These are phyloP conservation scores for Ustilago nuda DNA, from an alignment of 1,284 basidiomycete species.

Conservation along the genomic window DNA sequence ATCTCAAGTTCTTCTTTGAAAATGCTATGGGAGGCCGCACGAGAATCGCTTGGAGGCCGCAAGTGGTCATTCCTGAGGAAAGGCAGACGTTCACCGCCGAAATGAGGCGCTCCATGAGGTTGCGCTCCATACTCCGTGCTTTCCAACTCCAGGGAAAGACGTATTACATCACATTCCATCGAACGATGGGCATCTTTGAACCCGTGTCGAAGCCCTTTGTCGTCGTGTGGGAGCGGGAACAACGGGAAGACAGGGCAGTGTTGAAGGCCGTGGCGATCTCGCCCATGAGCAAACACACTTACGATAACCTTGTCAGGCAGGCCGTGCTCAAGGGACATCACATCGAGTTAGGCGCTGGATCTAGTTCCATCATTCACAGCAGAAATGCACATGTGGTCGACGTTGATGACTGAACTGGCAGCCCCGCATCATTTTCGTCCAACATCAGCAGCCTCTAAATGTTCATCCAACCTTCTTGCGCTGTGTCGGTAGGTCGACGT, in stretches of 20 bases:
- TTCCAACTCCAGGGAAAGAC: not conserved
- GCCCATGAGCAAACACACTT: not conserved
- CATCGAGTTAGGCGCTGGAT: not conserved
- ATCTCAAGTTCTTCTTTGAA: not conserved
- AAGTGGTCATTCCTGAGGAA: not conserved
- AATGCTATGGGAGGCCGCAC: not conserved
- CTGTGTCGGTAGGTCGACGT: too few species aligned
- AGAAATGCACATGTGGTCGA: not conserved
- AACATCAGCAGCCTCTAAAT: too few species aligned
- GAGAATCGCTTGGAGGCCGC: not conserved
- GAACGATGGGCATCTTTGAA: not conserved
- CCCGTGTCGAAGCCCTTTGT: not conserved
- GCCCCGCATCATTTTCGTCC: not conserved
- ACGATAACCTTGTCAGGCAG: not conserved
- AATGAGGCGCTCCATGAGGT: not conserved
- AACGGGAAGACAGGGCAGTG: not conserved
- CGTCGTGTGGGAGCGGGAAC: not conserved
- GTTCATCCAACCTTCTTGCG: too few species aligned
- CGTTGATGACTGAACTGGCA: not conserved
- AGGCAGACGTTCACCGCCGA: not conserved
- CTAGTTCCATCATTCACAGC: not conserved
- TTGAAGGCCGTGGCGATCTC: not conserved
- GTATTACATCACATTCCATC: not conserved
- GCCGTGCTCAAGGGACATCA: not conserved
- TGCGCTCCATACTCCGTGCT: not conserved